A percentile compares a stretch with the other conserved stretches of the same genome.
Evolutionary conservation across 2,329 filamentous ascomycete genomes (phyloP).

Genomic region (Cladosporium sp.): DNA sequence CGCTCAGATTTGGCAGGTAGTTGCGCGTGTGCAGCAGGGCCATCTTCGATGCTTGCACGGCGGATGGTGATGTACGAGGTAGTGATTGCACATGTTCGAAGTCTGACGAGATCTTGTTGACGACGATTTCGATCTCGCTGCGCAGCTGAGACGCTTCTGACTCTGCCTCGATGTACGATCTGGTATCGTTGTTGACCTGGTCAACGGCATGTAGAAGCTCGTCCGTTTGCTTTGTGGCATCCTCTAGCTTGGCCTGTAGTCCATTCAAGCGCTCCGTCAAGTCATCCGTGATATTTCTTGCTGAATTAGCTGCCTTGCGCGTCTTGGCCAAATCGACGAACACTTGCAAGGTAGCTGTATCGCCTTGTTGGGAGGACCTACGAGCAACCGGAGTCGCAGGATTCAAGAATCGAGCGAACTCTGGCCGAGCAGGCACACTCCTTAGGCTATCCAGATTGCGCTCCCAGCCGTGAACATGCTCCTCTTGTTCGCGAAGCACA

Average conservation of each 20-base stretch:
- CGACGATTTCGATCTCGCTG: slow-evolving; percentile 81
- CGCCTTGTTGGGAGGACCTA: slow-evolving; percentile 39
- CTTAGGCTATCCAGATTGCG: slow-evolving; percentile 65
- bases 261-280: slow-evolving; percentile 58
- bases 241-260: slow-evolving; percentile 44
- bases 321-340: slow-evolving; percentile 75
- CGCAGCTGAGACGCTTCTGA: slow-evolving; percentile 68
- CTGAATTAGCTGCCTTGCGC: slow-evolving; percentile 69
- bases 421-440: slow-evolving; percentile 63
- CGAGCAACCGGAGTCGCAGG: slow-evolving; percentile 21
- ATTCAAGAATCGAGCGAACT: slow-evolving; percentile 58
- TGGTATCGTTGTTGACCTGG: slow-evolving; percentile 39
- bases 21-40: slow-evolving; percentile 64
- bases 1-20: slow-evolving; percentile 60
- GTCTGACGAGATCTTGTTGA: slow-evolving; percentile 83
- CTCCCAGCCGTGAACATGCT: slow-evolving; percentile 67
- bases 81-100: slow-evolving; percentile 74
- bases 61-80: slow-evolving; percentile 64
- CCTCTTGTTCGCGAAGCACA: slow-evolving; percentile 66
- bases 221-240: slow-evolving; percentile 44
- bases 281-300: slow-evolving; percentile 61
- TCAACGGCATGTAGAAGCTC: slow-evolving; percentile 47
- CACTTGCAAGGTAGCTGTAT: slow-evolving; percentile 65
- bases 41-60: slow-evolving; percentile 63
- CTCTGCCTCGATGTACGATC: slow-evolving; percentile 24